A percentile compares a stretch with the other conserved stretches of the same genome.
These are phyloP conservation scores for Periconia macrospinosa DNA, from an alignment of 2,329 filamentous ascomycete species.

Conservation along the genomic window DNA sequence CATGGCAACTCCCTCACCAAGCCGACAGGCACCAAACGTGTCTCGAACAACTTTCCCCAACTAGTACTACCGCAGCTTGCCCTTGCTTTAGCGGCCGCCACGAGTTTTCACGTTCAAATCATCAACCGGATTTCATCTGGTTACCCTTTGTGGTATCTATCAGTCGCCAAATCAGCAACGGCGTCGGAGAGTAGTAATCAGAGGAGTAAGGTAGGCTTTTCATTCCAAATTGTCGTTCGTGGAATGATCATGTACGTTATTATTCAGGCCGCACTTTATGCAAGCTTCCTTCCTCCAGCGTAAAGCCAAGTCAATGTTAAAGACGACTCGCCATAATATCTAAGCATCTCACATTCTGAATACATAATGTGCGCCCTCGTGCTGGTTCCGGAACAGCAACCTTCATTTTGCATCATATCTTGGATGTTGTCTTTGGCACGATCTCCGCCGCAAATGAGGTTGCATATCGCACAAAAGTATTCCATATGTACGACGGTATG, in stretches of 20 bases:
- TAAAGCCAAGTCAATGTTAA: slow-evolving; percentile 40
- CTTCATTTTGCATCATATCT: neutral
- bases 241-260: slow-evolving; percentile 78
- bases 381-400: too few relatives aligned
- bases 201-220: neutral
- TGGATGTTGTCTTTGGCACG: neutral
- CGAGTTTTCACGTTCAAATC: slow-evolving; percentile 90
- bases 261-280: slow-evolving; percentile 81
- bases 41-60: slow-evolving; percentile 24
- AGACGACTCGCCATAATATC: too few relatives aligned
- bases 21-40: neutral
- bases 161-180: slow-evolving; percentile 58
- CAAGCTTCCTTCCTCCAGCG: slow-evolving; percentile 89
- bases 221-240: slow-evolving; percentile 21
- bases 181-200: neutral
- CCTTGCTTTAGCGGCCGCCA: slow-evolving; percentile 71
- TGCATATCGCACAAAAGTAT: neutral
- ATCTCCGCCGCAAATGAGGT: neutral
- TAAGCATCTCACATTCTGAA: neutral
- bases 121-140: slow-evolving; percentile 86
- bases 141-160: slow-evolving; percentile 88
- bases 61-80: slow-evolving; percentile 74
- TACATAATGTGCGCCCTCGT: too few relatives aligned
- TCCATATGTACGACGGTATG: neutral
- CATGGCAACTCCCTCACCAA: neutral